These are phyloP conservation scores for Solanum paucissectum DNA, from an alignment of 257 asterid genomes.

Conservation along the genomic window DNA sequence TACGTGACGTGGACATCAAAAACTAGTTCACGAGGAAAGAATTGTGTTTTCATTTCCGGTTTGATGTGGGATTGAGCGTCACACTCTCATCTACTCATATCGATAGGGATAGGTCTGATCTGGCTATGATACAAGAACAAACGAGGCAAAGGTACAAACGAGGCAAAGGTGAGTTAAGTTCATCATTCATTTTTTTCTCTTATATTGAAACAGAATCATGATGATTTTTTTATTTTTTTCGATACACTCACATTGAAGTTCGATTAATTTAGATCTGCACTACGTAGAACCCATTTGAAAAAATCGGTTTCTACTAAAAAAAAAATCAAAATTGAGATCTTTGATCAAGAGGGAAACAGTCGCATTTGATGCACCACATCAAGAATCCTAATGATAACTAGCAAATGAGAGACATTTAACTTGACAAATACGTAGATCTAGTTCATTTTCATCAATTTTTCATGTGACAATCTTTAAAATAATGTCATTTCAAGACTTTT, in stretches of 20 bases:
- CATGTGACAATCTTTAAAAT: background rate
- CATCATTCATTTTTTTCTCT: background rate
- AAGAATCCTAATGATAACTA: too few species aligned
- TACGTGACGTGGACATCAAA: background rate
- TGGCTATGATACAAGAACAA: too few species aligned
- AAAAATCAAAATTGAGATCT: too few species aligned
- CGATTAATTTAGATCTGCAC: background rate
- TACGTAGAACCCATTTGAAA: fast-evolving
- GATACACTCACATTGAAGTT: fast-evolving
- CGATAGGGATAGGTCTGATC: too few species aligned
- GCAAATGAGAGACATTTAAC: background rate
- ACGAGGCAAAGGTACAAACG: too few species aligned
- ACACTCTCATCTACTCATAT: background rate
- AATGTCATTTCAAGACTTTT: background rate
- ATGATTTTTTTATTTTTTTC: background rate
- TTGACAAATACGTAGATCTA: background rate
- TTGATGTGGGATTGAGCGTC: background rate
- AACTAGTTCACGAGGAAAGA: background rate
- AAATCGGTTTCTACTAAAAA: fast-evolving
- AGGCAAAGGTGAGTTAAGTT: background rate
- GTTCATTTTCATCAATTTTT: background rate
- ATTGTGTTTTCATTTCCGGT: background rate
- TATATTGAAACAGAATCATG: background rate
- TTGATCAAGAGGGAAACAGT: background rate
- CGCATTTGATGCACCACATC: fast-evolving